A percentile compares a stretch with the other conserved stretches of the same genome.
Evolutionary conservation across 2,329 filamentous ascomycete species (phyloP).

Genomic region (Calonectria pseudoturangicola): DNA sequence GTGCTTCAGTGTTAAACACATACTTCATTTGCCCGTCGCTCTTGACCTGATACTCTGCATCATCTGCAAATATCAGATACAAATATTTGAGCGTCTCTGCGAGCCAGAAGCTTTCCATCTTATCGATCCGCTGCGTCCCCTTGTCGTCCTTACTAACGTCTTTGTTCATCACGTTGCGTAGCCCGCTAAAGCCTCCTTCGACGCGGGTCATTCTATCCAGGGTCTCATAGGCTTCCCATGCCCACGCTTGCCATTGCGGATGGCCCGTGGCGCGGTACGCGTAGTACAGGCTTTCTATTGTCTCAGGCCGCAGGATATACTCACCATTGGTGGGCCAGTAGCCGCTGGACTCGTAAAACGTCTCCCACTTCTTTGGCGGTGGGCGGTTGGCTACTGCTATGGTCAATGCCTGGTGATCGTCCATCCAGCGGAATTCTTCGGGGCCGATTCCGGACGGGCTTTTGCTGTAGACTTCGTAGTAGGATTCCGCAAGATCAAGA

Average conservation of each 20-base stretch:
- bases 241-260: conserved; percentile 42
- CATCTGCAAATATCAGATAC: conserved; percentile 47
- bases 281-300: conserved; percentile 46
- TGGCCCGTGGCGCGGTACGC: conserved; percentile 46
- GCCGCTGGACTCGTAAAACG: conserved; percentile 43
- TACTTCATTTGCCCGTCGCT: conserved; percentile 47
- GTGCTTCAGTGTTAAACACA: conserved; percentile 48
- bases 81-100: conserved; percentile 50
- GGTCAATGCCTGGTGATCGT: conserved; percentile 39
- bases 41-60: conserved; percentile 42
- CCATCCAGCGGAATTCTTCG: conserved; percentile 48
- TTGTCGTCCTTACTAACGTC: conserved; percentile 25
- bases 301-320: conserved; percentile 47
- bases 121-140: conserved; percentile 33
- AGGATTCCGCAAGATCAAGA: conserved; percentile 38
- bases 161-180: conserved; percentile 40
- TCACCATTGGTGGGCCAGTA: conserved; percentile 40
- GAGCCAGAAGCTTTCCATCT: conserved; percentile 52
- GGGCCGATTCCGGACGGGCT: conserved; percentile 44
- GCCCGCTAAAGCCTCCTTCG: conserved; percentile 32
- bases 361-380: conserved; percentile 33
- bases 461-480: conserved; percentile 45
- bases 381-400: conserved; percentile 36
- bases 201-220: conserved; percentile 38
- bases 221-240: conserved; percentile 43